Evolutionary conservation across 2,329 filamentous ascomycete species (phyloP).

Genomic region (Lojkania enalia): DNA sequence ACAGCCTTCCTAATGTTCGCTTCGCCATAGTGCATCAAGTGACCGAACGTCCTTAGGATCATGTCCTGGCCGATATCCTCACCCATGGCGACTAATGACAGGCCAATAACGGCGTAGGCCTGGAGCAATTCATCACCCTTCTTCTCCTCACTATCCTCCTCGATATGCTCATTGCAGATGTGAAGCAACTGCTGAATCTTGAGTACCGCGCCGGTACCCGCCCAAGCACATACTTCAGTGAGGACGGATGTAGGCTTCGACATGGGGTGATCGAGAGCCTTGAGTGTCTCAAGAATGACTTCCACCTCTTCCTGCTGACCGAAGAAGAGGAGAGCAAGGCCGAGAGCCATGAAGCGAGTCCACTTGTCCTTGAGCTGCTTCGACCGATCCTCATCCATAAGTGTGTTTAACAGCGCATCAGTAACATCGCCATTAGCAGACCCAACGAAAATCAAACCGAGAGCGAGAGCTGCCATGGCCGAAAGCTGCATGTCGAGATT

Average conservation of each 20-base stretch:
- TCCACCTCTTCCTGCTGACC: constrained; percentile 98
- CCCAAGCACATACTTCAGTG: constrained; percentile 96
- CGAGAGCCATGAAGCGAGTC: constrained; percentile 94
- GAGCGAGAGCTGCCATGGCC: constrained; percentile 89
- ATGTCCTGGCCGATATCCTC: constrained; percentile 99
- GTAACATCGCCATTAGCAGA: constrained; percentile 89
- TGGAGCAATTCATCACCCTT: constrained; percentile 95
- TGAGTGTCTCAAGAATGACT: constrained; percentile 93
- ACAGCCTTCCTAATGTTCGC: constrained; percentile 96
- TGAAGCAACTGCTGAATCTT: constrained; percentile 97
- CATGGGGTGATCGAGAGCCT: constrained; percentile 96
- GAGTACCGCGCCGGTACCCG: constrained; percentile 92
- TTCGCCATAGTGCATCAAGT: constrained; percentile 99
- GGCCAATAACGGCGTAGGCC: constrained; percentile 91
- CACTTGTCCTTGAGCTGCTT: constrained; percentile 95
- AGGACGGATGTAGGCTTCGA: constrained; percentile 93
- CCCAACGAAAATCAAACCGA: constrained; percentile 90
- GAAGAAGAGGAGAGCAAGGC: constrained; percentile 91
- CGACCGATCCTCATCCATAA: constrained; percentile 91
- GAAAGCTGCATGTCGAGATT: constrained; percentile 91
- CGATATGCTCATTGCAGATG: constrained; percentile 96
- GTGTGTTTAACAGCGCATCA: constrained; percentile 86
- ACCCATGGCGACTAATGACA: constrained; percentile 95
- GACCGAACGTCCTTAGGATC: constrained; percentile 95
- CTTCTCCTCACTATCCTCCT: constrained; percentile 85